These are phyloP conservation scores for Drechslera avenae DNA, from an alignment of 2,329 filamentous ascomycete genomes.

Conservation along the genomic window DNA sequence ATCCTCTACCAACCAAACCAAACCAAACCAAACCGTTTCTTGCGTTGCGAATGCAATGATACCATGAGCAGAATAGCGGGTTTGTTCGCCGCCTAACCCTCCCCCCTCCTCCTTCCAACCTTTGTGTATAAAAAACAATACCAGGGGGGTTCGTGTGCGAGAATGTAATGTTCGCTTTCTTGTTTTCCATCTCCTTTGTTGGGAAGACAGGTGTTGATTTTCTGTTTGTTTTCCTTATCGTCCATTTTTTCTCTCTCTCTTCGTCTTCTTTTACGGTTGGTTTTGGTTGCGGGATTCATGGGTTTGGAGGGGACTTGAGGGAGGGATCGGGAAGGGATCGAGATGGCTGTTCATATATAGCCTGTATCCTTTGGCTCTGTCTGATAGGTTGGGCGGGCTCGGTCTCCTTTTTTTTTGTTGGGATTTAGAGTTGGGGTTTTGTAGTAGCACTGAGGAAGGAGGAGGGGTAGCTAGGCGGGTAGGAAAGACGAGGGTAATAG, in stretches of 20 bases:
- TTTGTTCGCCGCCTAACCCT: background rate
- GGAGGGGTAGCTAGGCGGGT: background rate
- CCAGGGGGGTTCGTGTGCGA: background rate
- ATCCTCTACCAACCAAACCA: no score
- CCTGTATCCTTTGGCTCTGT: no score
- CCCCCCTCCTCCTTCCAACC: constrained; percentile 1
- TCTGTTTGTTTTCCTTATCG: constrained; percentile 2
- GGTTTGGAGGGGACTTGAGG: background rate
- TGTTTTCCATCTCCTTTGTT: background rate
- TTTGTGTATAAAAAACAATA: constrained; percentile 1
- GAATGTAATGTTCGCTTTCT: background rate
- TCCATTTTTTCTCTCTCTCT: constrained; percentile 2
- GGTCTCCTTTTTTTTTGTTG: background rate
- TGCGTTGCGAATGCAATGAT: constrained; percentile 26
- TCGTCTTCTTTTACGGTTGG: background rate
- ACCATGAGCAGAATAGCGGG: constrained; percentile 20
- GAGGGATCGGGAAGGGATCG: no score
- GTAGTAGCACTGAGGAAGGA: background rate
- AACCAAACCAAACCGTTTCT: background rate
- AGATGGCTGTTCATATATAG: no score
- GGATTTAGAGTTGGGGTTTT: no score
- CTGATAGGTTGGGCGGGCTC: no score
- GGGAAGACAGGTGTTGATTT: background rate
- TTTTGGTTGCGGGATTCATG: background rate
- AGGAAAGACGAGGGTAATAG: background rate